These are phyloP conservation scores for Leucosporidium scottii DNA, from an alignment of 768 basidiomycete genomes.

Conservation along the genomic window DNA sequence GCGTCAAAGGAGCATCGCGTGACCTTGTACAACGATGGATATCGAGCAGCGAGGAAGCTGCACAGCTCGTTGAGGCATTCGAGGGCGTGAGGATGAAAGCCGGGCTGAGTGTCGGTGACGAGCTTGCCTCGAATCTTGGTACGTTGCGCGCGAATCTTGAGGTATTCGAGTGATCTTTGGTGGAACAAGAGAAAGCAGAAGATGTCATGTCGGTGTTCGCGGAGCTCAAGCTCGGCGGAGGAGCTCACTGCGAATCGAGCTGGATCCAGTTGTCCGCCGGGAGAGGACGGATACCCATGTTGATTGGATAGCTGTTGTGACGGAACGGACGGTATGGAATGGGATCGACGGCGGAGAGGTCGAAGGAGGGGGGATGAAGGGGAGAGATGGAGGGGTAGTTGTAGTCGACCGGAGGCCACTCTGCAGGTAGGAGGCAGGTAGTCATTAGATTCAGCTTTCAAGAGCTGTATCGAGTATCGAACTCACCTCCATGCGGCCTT, in stretches of 20 bases:
- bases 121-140: constrained; percentile 10
- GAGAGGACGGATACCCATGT: not conserved
- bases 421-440: too few relatives aligned
- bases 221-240: too few relatives aligned
- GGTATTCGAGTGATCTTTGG: too few relatives aligned
- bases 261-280: not conserved
- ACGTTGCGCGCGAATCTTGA: too few relatives aligned
- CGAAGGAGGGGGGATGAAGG: not conserved
- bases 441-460: too few relatives aligned
- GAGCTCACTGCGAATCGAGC: not conserved
- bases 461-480: too few relatives aligned
- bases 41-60: constrained; percentile 61
- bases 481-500: too few relatives aligned
- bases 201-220: too few relatives aligned
- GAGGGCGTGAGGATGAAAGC: constrained; percentile 43
- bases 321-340: not conserved
- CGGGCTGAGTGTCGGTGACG: constrained; percentile 45
- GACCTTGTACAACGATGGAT: constrained; percentile 55
- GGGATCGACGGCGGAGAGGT: not conserved
- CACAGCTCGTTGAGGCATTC: constrained; percentile 50
- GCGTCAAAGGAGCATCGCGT: constrained; percentile 42
- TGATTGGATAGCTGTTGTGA: not conserved
- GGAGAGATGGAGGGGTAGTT: too few relatives aligned
- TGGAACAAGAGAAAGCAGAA: too few relatives aligned
- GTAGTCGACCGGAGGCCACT: too few relatives aligned